Base-by-base conservation (phyloP, 352 stramenopile genomes). In the Phytophthora niederhauseri region DNA sequence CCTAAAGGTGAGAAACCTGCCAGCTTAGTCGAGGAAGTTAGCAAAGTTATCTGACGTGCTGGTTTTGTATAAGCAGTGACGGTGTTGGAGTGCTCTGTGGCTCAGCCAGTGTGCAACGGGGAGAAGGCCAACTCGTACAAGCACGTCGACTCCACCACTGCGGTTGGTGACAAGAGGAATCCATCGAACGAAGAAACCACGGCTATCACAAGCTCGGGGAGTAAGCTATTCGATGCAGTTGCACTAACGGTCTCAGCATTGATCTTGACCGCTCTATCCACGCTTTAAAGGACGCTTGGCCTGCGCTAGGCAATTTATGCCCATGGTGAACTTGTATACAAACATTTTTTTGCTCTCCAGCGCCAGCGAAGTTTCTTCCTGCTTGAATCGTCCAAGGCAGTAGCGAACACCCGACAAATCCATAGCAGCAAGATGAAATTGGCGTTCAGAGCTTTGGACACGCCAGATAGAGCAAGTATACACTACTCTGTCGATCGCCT, bases 61-160 rank as follows among this genome's bases (percentile, higher is more conserved):
- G 1, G 34, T 41, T 41, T 9, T 45, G 2, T 19, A 17, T 52
- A 2, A 20, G 7, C 52, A 85, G 79, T 87, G 9, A 60, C 76
- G 0, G 55, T 79, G 28, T 57, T 92, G 26, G 58, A 73, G 66
- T 93, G 84, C 60, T 75, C 75, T 0, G 61, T 63, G 0, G 67
- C 64, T 19, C 81, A 91, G 58, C 84, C 82, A 26, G 51, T 80
- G 22, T 91, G 84, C 74, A 83, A 78, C 4, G 76, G 76, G 20
- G 76, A 83, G 53, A 85, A 89, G 61, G 79, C 83, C 22, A 93
- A 93, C 43, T 51, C 64, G 0, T 78, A 73, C 34, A 73, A 75
- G 66, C 80, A 91, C 36, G 14, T 54, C 51, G 22, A 61, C 26
- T 15, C 28, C 28, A 31, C 28, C 28, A 72, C 62, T 4, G 72